A percentile compares a stretch with the other conserved stretches of the same genome.
Conservation (phyloP, 768 basidiomycete species). For the Naganishia friedmannii region DNA sequence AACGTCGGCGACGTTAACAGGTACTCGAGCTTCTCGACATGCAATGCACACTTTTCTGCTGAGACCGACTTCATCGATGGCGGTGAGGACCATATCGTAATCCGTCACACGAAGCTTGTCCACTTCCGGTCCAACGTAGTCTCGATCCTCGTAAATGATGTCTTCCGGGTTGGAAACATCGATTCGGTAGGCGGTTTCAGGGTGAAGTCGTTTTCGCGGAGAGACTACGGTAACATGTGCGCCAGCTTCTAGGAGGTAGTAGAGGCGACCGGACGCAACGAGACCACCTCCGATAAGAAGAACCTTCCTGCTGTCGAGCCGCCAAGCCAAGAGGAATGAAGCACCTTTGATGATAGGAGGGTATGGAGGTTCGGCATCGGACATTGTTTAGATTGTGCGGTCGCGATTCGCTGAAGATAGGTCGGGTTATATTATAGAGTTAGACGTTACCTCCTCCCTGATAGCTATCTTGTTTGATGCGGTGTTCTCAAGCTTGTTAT, state of each 20-base stretch:
- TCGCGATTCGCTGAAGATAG: too few relatives aligned
- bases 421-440: too few relatives aligned
- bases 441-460: too few relatives aligned
- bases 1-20: conserved; percentile 94
- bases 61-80: conserved; percentile 75
- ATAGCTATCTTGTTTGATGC: too few relatives aligned
- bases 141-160: conserved; percentile 70
- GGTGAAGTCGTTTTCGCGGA: conserved; percentile 66
- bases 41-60: conserved; percentile 70
- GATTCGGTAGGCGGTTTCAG: conserved; percentile 52
- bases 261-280: conserved; percentile 82
- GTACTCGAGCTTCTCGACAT: conserved; percentile 68
- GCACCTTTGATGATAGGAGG: conserved; percentile 56
- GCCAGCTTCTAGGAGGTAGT: conserved; percentile 76
- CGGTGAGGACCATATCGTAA: conserved; percentile 82
- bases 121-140: conserved; percentile 56
- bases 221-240: conserved; percentile 74
- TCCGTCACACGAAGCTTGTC: conserved; percentile 63
- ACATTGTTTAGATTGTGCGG: background rate
- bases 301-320: conserved; percentile 75
- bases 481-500: too few relatives aligned
- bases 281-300: conserved; percentile 92
- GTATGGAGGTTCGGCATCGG: conserved; percentile 21
- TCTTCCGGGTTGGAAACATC: conserved; percentile 56
- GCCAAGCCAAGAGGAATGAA: conserved; percentile 89